Conservation (phyloP, 495 filamentous ascomycete species). For the Bathelium albidoporum region DNA sequence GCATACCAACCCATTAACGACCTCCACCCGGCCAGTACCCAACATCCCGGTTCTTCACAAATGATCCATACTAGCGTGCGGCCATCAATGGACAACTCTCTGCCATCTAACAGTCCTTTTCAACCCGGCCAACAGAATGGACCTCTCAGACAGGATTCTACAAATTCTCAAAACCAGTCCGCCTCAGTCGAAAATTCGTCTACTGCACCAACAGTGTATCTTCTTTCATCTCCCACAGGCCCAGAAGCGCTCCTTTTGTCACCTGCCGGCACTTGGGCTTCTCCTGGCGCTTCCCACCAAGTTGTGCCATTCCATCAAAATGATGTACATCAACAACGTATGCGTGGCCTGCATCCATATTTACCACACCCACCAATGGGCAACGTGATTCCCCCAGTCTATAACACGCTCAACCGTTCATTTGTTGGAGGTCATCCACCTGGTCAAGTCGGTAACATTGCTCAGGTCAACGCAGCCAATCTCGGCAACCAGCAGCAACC, state of each 20-base stretch:
- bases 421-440: background rate
- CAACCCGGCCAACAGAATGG: background rate
- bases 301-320: slow-evolving; percentile 6
- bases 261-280: slow-evolving; percentile 18
- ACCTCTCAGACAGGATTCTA: background rate
- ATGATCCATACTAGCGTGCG: background rate
- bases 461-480: slow-evolving; percentile 7
- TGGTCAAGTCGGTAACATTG: background rate
- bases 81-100: background rate
- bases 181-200: background rate
- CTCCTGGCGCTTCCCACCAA: background rate
- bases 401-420: background rate
- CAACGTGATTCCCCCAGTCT: slow-evolving; percentile 22
- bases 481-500: slow-evolving; percentile 7
- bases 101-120: background rate
- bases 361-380: background rate
- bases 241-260: slow-evolving; percentile 25
- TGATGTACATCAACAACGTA: background rate
- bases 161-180: background rate
- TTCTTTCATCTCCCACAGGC: slow-evolving; percentile 23
- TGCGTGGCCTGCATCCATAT: background rate
- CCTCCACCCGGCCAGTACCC: background rate
- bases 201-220: slow-evolving; percentile 14
- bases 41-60: background rate
- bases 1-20: background rate